Base-by-base conservation (phyloP, 257 asterid genomes). In the Nyctanthes arbortristis region DNA sequence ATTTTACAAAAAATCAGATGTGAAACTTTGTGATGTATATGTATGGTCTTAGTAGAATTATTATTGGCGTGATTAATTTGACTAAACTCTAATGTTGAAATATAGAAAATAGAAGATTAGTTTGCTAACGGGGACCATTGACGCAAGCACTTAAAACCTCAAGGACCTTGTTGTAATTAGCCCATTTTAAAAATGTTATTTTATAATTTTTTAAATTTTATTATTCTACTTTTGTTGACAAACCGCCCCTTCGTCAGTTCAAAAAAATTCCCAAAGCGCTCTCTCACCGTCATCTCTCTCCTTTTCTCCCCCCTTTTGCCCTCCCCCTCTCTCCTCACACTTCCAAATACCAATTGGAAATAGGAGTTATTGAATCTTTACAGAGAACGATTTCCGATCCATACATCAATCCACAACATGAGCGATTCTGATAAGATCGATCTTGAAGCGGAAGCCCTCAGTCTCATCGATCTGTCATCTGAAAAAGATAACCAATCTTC, bases 371-470 rank as follows among this genome's bases (percentile, higher is more conserved):
- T 34, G 40, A 64, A 36, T 32, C 9, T 37, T 28, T 24, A 9
- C 4, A 24, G 64, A 55, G 40, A 31, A 31, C 29, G 35, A 20
- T 70, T 49, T 55, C 68, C 75, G 65, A 63, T 71, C 45, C 13
- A 57, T 69, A 28, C 66, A 59, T 71, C 49, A 12, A 33, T 65
- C 36, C 67, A 63, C 25, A 5, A 27, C 63, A 76, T 68, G 75
- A 87, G 68, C 55, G 79, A 61, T 59, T 32, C 66, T 49, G 78
- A 68, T 62, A 74, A 78, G 27, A 65, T 72, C 73, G 84, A 80
- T 80, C 78, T 82, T 30, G 87, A 79, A 61, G 69, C 69, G 57
- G 81, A 76, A 72, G 81, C 60, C 58, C 65, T 77, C 43, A 82
- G 81, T 67, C 85, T 80, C 54, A 61, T 80, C 7, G 86, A 75